Base-by-base conservation (phyloP, 345 rosid species). In the Moricandia arvensis region DNA sequence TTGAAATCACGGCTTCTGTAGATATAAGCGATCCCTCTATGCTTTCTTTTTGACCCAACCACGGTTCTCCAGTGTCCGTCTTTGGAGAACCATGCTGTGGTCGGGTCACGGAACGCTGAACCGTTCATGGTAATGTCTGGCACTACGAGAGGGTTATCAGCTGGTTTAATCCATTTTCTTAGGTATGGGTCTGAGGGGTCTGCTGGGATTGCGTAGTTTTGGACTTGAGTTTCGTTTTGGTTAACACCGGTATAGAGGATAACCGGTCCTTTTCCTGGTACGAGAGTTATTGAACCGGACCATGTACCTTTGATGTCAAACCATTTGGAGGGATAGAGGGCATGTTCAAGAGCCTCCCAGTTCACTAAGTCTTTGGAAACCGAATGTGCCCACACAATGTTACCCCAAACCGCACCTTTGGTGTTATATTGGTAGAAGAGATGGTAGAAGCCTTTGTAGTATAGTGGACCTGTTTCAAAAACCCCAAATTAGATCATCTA, bases 311-410 rank as follows among this genome's bases (percentile, higher is more conserved):
- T 78, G 1, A 82, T 75, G 34, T 95, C 99, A 12, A 89, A 92
- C 67, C 83, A 84, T 74, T 92, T 76, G 1, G 97, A 76, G 0
- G 97, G 93, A 47, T 69, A 80, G 15, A 95, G 61, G 4, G 99
- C 98, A 0, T 84, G 90, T 59, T 88, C 90, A 2, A 95, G 86
- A 4, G 91, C 75, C 59, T 70, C 41, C 99, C 98, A 95, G 35
- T 88, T 92, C 62, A 95, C 75, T 76, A 95, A 75, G 75, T 95
- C 98, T 68, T 62, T 88, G 0, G 99, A 95, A 1, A 95, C 91
- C 0, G 98, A 95, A 74, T 95, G 99, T 4, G 93, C 99, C 99
- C 99, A 95, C 0, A 95, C 86, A 5, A 92, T 90, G 78, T 92
- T 88, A n/a, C 97, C 99, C 97, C 97, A 95, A 1, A 92, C 97